Conservation (phyloP, 768 basidiomycete genomes). For the Xanthoconium purpureum region DNA sequence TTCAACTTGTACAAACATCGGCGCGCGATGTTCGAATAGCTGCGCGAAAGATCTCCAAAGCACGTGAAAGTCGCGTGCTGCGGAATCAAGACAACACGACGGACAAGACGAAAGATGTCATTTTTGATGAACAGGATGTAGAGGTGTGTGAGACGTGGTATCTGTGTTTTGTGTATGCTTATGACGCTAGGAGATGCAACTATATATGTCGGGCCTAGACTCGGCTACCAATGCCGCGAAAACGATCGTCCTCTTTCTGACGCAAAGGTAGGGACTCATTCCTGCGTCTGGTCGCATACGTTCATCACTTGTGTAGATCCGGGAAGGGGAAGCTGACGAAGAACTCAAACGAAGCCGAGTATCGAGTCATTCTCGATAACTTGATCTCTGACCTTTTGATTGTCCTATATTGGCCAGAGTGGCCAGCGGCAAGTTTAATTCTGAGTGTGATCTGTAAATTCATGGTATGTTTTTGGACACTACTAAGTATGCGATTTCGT, state of each 20-base stretch:
- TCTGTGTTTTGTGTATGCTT: background rate
- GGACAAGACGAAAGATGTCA: conserved; percentile 49
- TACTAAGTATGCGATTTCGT: background rate
- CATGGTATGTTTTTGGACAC: conserved; percentile 54
- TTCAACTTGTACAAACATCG: conserved; percentile 96
- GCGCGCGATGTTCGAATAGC: conserved; percentile 82
- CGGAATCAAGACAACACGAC: conserved; percentile 57
- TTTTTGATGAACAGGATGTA: conserved; percentile 65
- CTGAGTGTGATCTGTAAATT: conserved; percentile 77
- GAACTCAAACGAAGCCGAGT: conserved; percentile 91
- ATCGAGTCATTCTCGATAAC: conserved; percentile 88
- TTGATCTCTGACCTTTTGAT: conserved; percentile 83
- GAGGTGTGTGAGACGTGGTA: conserved; percentile 41
- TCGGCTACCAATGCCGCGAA: conserved; percentile 83
- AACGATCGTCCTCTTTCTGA: conserved; percentile 76
- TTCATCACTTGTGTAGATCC: conserved; percentile 44
- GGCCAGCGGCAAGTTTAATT: conserved; percentile 88
- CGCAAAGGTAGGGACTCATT: conserved; percentile 47
- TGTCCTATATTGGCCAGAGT: conserved; percentile 94
- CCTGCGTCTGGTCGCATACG: background rate
- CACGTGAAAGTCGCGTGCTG: conserved; percentile 59
- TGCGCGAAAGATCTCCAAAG: conserved; percentile 58
- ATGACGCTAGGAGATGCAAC: conserved; percentile 55
- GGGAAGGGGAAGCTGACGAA: conserved; percentile 87
- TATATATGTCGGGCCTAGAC: conserved; percentile 72